phyloP scores from a whole-genome alignment of 768 basidiomycete species.

The Collybia nuda region DNA sequence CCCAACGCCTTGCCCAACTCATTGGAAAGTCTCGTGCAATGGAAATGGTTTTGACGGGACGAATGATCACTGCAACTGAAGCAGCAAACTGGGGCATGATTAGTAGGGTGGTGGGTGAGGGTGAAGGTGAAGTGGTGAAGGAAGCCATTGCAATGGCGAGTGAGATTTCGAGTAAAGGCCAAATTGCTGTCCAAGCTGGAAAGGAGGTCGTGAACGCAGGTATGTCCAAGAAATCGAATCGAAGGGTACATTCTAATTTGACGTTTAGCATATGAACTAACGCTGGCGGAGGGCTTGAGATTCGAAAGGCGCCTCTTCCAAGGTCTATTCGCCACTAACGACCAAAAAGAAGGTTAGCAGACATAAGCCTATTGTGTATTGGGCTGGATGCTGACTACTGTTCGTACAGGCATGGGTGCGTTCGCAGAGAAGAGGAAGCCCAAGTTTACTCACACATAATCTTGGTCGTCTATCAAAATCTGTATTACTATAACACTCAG shows the following conservation, averaged over 20 bases:
- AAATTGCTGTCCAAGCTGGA: conserved; percentile 77
- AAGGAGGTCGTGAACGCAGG: conserved; percentile 95
- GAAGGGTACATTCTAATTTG: conserved; percentile 2
- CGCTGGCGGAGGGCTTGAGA: conserved; percentile 77
- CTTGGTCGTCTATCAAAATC: background rate
- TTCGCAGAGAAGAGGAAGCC: conserved; percentile 94
- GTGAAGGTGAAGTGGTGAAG: conserved; percentile 77
- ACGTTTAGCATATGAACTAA: conserved; percentile 69
- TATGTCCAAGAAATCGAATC: conserved; percentile 25
- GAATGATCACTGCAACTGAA: conserved; percentile 75
- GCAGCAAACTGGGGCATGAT: conserved; percentile 89
- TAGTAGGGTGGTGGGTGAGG: conserved; percentile 74
- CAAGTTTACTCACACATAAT: conserved; percentile 65
- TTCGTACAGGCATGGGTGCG: conserved; percentile 79
- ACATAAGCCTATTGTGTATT: conserved; percentile 5
- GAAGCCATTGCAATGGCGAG: conserved; percentile 84
- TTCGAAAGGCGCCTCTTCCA: conserved; percentile 93
- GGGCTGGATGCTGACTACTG: background rate
- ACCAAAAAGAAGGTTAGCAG: conserved; percentile 89
- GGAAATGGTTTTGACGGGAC: conserved; percentile 92
- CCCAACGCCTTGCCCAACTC: conserved; percentile 82
- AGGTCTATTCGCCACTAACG: conserved; percentile 86
- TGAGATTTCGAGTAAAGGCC: conserved; percentile 79
- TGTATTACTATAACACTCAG: background rate
- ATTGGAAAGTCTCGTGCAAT: conserved; percentile 93